A percentile compares a stretch with the other conserved stretches of the same genome.
These are phyloP conservation scores for Linderniella brevidens DNA, from an alignment of 257 asterid species.

Conservation along the genomic window DNA sequence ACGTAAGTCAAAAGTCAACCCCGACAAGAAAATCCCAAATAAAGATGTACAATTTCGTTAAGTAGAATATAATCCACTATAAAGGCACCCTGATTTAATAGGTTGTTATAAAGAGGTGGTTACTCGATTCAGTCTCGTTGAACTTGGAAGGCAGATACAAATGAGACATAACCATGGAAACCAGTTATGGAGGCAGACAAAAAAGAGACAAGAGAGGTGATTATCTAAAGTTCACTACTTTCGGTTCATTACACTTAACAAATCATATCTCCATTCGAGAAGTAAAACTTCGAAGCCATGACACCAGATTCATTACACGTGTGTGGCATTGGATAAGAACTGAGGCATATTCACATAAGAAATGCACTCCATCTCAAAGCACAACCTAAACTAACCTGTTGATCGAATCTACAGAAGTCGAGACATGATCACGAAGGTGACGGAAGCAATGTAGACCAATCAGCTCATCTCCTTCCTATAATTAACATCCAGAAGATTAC, in stretches of 20 bases:
- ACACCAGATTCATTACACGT: neutral
- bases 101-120: too few species aligned
- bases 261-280: too few species aligned
- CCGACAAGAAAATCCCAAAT: slow-evolving; percentile 6
- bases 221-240: too few species aligned
- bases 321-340: slow-evolving; percentile 8
- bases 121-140: too few species aligned
- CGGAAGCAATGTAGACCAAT: slow-evolving; percentile 95
- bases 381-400: slow-evolving; percentile 58
- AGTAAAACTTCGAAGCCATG: too few species aligned
- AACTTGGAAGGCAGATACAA: too few species aligned
- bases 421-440: slow-evolving; percentile 74
- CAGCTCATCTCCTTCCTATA: slow-evolving; percentile 82
- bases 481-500: neutral
- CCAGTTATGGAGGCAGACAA: too few species aligned
- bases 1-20: slow-evolving; percentile 42
- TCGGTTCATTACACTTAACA: too few species aligned
- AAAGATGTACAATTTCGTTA: neutral
- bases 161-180: too few species aligned
- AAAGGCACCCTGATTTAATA: too few species aligned
- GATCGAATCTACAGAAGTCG: slow-evolving; percentile 71
- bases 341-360: slow-evolving; percentile 9
- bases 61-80: too few species aligned
- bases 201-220: too few species aligned
- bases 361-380: slow-evolving; percentile 12